A percentile compares a stretch with the other conserved stretches of the same genome.
Conservation (phyloP, 306 rosid species). For the Vicia faba region DNA sequence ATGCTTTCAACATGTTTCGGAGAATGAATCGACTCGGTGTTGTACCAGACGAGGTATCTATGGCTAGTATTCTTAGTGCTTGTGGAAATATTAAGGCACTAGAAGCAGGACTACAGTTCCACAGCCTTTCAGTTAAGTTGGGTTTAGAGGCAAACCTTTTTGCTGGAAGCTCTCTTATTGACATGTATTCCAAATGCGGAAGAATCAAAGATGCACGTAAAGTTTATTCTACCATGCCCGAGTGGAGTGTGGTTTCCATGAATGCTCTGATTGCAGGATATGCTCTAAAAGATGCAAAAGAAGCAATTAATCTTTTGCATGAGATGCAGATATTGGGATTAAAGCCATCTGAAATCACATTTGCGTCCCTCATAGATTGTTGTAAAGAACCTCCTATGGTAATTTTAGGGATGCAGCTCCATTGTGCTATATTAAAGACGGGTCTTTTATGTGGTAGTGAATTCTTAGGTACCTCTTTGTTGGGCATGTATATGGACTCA, state of each 20-base stretch:
- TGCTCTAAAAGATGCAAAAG: conserved; percentile 48
- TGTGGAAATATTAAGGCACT: conserved; percentile 64
- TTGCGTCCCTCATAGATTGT: conserved; percentile 67
- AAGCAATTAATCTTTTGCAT: conserved; percentile 55
- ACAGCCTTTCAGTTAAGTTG: conserved; percentile 64
- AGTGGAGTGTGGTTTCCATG: conserved; percentile 58
- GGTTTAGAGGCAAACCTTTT: conserved; percentile 72
- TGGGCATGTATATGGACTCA: conserved; percentile 69
- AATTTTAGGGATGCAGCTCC: conserved; percentile 69
- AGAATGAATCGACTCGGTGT: conserved; percentile 58
- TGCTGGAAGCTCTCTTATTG: conserved; percentile 78
- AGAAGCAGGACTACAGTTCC: conserved; percentile 61
- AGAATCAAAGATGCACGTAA: conserved; percentile 50
- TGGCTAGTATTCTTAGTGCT: conserved; percentile 82
- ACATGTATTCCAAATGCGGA: conserved; percentile 81
- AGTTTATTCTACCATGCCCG: conserved; percentile 61
- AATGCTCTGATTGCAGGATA: conserved; percentile 79
- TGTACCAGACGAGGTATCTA: conserved; percentile 73
- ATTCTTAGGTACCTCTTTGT: conserved; percentile 62
- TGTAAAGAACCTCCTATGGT: conserved; percentile 51
- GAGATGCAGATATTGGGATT: conserved; percentile 61
- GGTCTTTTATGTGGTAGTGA: conserved; percentile 62
- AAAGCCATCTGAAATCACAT: conserved; percentile 70
- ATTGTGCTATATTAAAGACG: conserved; percentile 53
- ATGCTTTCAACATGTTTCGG: conserved; percentile 66